Base-by-base conservation (phyloP, 768 basidiomycete species). In the Leucocoprinus sp. region DNA sequence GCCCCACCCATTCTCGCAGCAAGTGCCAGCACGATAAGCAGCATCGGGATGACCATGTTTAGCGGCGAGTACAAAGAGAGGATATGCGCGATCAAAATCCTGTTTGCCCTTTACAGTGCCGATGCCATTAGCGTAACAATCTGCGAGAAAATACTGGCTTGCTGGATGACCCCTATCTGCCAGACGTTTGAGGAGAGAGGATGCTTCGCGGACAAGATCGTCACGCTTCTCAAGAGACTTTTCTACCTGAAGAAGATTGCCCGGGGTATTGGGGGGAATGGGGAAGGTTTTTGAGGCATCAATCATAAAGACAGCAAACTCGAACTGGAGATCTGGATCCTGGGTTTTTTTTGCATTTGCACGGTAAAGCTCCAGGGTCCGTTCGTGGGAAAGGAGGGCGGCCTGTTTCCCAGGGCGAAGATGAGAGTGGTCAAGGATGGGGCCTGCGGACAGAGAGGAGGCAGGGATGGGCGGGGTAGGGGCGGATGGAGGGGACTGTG, bases 1-100 rank as follows among this genome's bases (percentile, higher is more conserved):
- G 5, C 96, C 96, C 96, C 95, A 98, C 22, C 93, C 96, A 56
- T 97, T 93, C 73, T 99, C 96, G 64, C 91, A 96, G 60, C 96
- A 99, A 2, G 93, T 93, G 24, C 93, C 96, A 0, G 93, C 87
- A 23, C 95, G 86, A 64, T 93, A 99, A 4, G 90, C 80, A 12
- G 92, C 93, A 56, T 97, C 93, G 2, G 92, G 84, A 60, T 98
- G 95, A 12, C 91, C 88, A 56, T 98, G 96, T 64, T 99, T 99
- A 27, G 95, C 90, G 1, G 95, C 91, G 28, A 96, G 79, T 12
- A 95, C 83, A 59, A 98, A 98, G 36, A 99, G 72, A 8, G 95
- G 96, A 64, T 91, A 95, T 3, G 96, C 96, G 46, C 86, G 81
- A 67, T 98, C 96, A 58, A 97, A 98, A 66, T 99, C 96, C 62